Percentiles rank a stretch among this genome's conserved stretches.
These are phyloP conservation scores for Kingdonia uniflora DNA, from an alignment of 164 flowering plant species.

Conservation along the genomic window DNA sequence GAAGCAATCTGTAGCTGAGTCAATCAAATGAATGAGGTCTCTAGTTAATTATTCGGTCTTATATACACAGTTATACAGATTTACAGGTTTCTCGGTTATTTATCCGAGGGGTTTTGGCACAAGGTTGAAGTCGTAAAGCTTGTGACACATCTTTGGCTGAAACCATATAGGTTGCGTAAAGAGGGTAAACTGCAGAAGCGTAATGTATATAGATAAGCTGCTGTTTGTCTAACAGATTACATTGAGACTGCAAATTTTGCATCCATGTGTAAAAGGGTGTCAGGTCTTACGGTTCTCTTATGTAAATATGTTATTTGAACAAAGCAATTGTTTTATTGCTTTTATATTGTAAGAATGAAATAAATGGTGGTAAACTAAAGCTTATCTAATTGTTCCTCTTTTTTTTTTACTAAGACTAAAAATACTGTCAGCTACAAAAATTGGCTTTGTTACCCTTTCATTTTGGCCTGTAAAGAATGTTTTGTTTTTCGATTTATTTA, in stretches of 20 bases:
- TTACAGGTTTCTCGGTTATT: conserved; percentile 4
- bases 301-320: neutral
- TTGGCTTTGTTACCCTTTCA: too few species aligned
- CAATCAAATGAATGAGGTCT: conserved; percentile 7
- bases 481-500: too few species aligned
- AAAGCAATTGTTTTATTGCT: conserved; percentile 8
- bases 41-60: conserved; percentile 5
- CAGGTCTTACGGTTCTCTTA: too few species aligned
- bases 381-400: too few species aligned
- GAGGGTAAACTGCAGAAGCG: neutral
- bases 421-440: too few species aligned
- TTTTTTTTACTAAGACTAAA: too few species aligned
- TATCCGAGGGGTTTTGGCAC: neutral
- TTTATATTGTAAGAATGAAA: conserved; percentile 4
- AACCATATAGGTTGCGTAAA: conserved; percentile 12
- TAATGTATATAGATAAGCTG: neutral
- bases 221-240: conserved; percentile 1
- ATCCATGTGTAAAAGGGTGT: conserved; percentile 8
- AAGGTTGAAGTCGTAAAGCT: conserved; percentile 19
- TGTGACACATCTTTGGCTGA: conserved; percentile 14
- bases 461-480: too few species aligned
- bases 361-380: conserved; percentile 1
- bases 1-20: conserved; percentile 50
- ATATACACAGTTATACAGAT: conserved; percentile 5
- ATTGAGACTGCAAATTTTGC: conserved; percentile 10